phyloP scores from a whole-genome alignment of 768 basidiomycete species.

The Suillus hirtellus region DNA sequence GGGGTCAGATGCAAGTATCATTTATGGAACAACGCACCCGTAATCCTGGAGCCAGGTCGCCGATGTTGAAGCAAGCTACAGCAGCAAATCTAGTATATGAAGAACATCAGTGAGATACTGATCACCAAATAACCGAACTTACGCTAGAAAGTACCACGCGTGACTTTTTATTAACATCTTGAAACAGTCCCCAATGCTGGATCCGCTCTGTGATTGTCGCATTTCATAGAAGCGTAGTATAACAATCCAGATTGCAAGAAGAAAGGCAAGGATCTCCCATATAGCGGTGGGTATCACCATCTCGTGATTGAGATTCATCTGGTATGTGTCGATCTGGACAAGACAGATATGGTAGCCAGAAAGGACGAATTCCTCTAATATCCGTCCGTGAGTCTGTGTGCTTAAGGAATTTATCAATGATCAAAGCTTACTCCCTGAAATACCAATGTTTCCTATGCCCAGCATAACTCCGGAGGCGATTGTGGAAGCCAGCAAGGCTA shows the following conservation, averaged over 20 bases:
- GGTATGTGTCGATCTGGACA: background rate
- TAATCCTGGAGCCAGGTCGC: background rate
- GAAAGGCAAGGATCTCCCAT: background rate
- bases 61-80: background rate
- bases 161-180: background rate
- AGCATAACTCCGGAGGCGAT: background rate
- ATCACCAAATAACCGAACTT: background rate
- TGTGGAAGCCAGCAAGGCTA: background rate
- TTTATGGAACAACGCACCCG: background rate
- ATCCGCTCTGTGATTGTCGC: background rate
- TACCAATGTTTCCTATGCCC: background rate
- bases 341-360: background rate
- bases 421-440: background rate
- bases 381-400: background rate
- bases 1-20: background rate
- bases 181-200: background rate
- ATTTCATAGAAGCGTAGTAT: background rate
- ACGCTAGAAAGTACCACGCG: background rate
- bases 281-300: background rate
- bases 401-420: background rate
- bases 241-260: background rate
- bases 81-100: background rate
- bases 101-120: background rate
- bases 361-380: background rate
- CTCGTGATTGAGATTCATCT: background rate